A percentile compares a stretch with the other conserved stretches of the same genome.
Conservation (phyloP, 768 basidiomycete genomes). For the Tricholoma terreum region DNA sequence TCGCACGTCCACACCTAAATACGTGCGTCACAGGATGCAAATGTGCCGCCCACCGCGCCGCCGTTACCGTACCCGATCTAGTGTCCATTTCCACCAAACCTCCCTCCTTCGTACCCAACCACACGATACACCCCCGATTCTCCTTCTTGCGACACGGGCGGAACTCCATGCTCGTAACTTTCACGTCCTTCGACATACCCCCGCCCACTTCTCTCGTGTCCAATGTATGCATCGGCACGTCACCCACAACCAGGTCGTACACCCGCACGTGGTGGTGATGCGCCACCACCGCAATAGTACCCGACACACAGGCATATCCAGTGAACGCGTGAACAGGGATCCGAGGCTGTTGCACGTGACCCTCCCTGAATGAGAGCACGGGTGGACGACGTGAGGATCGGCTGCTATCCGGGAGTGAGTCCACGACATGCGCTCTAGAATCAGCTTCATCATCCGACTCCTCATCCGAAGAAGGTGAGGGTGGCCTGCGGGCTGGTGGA, state of each 20-base stretch:
- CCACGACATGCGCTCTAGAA: constrained; percentile 37
- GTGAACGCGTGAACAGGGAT: constrained; percentile 60
- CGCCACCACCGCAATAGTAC: constrained; percentile 55
- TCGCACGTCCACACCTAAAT: constrained; percentile 62
- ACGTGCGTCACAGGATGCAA: constrained; percentile 65
- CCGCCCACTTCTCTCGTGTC: constrained; percentile 59
- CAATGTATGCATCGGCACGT: constrained; percentile 44
- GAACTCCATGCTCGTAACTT: constrained; percentile 78
- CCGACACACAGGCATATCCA: constrained; percentile 54
- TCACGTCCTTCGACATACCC: constrained; percentile 52
- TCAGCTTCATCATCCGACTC: constrained; percentile 66
- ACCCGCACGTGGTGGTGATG: constrained; percentile 57
- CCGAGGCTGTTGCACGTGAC: constrained; percentile 38
- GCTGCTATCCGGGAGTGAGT: constrained; percentile 66
- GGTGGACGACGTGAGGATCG: constrained; percentile 60
- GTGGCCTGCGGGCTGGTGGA: constrained; percentile 54
- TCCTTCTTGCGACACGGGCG: constrained; percentile 43
- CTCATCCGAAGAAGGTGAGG: constrained; percentile 44
- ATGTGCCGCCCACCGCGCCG: constrained; percentile 62
- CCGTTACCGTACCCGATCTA: constrained; percentile 52
- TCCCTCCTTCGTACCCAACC: constrained; percentile 92
- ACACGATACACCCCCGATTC: constrained; percentile 63
- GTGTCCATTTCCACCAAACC: constrained; percentile 82
- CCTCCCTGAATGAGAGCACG: constrained; percentile 36
- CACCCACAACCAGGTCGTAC: constrained; percentile 53